Evolutionary conservation across 2,329 filamentous ascomycete species (phyloP), one percentile per base, ranked within the genome.

Genomic region (Sporothrix protearum): DNA sequence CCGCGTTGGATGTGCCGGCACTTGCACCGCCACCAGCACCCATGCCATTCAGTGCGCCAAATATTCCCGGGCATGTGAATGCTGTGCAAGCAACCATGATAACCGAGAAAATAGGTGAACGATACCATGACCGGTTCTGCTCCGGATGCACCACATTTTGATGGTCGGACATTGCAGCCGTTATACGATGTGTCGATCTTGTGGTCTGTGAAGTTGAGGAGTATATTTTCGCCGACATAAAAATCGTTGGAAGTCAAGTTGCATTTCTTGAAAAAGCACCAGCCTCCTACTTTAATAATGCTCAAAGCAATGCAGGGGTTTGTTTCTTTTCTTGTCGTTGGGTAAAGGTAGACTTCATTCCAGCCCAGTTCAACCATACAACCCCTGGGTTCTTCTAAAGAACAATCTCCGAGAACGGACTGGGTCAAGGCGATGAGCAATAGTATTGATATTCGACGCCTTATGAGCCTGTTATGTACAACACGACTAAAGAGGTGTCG

Each of bases 21-120:
- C 45, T 69, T 16, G 71, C 71, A 30, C 71, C 71, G 6, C 76
- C 76, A 47, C 69, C 76, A 39, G 74, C 75, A 68, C 76, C 76
- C 69, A 77, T 73, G 42, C 76, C 76, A 10, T 73, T 73, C 12
- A 77, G 72, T 28, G 76, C 75, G 66, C 77, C 76, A 67, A 74
- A 77, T 70, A 77, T 77, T 28, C 76, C 76, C 0, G 76, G 75
- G 57, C 76, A 77, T 28, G 73, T 71, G 30, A 73, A 91, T 77
- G 71, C 71, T 0, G 71, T 73, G 16, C 53, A 64, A 19, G 71
- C 63, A 12, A 73, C 71, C 47, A 73, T 49, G 28, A 51, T 6
- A 25, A 70, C 71, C 3, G 64, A 68, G 47, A 73, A 73, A 2
- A 71, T n/a, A 49, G 69, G 47, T 25, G 69, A 71, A 1, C 71